Evolutionary conservation across 2,329 filamentous ascomycete species (phyloP).

Genomic region (Aspergillus tanneri): DNA sequence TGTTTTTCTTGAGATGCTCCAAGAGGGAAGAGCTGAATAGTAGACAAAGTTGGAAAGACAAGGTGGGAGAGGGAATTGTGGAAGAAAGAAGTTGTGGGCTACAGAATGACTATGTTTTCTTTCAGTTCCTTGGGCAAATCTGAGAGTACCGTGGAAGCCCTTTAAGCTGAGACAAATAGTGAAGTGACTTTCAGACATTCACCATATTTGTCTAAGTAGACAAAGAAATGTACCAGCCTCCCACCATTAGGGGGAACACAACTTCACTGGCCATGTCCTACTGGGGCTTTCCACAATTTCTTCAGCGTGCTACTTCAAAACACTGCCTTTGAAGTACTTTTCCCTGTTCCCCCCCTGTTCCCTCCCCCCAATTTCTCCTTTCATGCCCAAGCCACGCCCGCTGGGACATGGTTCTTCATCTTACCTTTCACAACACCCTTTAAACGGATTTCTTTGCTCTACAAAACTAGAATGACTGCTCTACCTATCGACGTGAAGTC

Average conservation of each 20-base stretch:
- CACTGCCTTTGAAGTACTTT: constrained; percentile 10
- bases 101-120: neutral
- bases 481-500: constrained; percentile 16
- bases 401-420: neutral
- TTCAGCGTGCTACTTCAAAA: constrained; percentile 6
- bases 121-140: neutral
- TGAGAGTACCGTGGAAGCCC: neutral
- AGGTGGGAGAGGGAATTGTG: neutral
- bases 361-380: constrained; percentile 3
- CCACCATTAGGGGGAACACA: constrained; percentile 13
- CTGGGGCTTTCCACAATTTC: constrained; percentile 10
- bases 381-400: neutral
- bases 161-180: constrained; percentile 1
- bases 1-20: neutral
- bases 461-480: constrained; percentile 12
- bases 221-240: constrained; percentile 21
- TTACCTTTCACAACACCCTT: constrained; percentile 3
- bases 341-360: constrained; percentile 3
- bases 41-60: neutral
- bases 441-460: neutral
- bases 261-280: constrained; percentile 12
- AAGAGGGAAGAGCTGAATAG: neutral
- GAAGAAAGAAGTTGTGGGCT: neutral
- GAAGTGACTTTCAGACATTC: constrained; percentile 10
- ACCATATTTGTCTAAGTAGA: constrained; percentile 10